Conservation (phyloP, 192 early-diverging fungal genomes). For the Coemansia sp. region DNA sequence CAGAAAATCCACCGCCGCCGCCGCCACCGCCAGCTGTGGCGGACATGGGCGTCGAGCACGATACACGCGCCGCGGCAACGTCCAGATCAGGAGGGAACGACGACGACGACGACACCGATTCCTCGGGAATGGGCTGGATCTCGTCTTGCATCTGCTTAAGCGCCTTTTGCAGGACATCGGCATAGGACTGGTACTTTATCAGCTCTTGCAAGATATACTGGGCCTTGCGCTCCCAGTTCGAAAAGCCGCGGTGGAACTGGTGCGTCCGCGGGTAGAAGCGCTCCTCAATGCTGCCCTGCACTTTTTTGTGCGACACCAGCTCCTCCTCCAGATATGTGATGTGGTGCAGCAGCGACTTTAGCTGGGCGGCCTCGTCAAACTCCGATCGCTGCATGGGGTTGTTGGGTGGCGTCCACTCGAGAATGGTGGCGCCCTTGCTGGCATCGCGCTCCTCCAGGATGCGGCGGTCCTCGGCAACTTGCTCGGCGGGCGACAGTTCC, state of each 20-base stretch:
- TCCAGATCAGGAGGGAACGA: neutral
- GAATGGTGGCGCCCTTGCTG: slow-evolving; percentile 37
- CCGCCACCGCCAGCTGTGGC: neutral
- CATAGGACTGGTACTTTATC: slow-evolving; percentile 83
- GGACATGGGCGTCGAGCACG: neutral
- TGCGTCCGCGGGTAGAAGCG: slow-evolving; percentile 64
- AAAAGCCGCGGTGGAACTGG: slow-evolving; percentile 67
- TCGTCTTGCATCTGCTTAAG: slow-evolving; percentile 57
- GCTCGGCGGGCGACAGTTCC: slow-evolving; percentile 24
- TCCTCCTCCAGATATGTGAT: slow-evolving; percentile 67
- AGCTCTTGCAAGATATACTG: slow-evolving; percentile 80
- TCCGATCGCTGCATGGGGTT: slow-evolving; percentile 58
- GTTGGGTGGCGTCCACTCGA: slow-evolving; percentile 58
- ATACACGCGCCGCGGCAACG: neutral
- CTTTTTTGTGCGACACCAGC: slow-evolving; percentile 70
- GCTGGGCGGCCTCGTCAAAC: slow-evolving; percentile 59
- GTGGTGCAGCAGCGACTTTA: slow-evolving; percentile 66
- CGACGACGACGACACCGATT: neutral
- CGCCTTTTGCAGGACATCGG: slow-evolving; percentile 72
- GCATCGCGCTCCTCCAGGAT: slow-evolving; percentile 46
- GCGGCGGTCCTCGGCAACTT: slow-evolving; percentile 42
- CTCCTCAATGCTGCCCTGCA: slow-evolving; percentile 54
- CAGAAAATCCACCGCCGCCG: neutral
- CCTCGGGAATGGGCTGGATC: slow-evolving; percentile 48
- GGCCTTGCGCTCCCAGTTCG: slow-evolving; percentile 82